These are phyloP conservation scores for Ceratonia siliqua DNA, from an alignment of 306 rosid species.

Conservation along the genomic window DNA sequence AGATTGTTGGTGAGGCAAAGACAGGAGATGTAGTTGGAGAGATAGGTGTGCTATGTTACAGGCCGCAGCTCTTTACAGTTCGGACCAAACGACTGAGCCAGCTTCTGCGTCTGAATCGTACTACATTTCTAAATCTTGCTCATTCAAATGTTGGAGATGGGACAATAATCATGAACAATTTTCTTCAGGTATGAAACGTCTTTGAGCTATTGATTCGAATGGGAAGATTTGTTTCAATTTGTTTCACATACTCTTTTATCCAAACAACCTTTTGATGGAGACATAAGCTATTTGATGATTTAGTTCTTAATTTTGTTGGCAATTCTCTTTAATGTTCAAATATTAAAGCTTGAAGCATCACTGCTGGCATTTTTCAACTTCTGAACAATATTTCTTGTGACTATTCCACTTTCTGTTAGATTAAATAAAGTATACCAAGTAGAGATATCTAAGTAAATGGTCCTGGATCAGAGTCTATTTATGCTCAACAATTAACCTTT, in stretches of 20 bases:
- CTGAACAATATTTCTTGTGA: not conserved
- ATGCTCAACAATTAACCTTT: not conserved
- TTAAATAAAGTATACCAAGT: not conserved
- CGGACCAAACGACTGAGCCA: slow-evolving; percentile 74
- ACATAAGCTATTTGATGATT: too few relatives aligned
- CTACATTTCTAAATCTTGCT: slow-evolving; percentile 55
- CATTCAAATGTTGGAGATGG: slow-evolving; percentile 78
- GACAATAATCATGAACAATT: slow-evolving; percentile 63
- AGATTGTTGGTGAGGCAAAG: slow-evolving; percentile 60
- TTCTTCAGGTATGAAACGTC: slow-evolving; percentile 51
- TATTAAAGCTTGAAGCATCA: not conserved
- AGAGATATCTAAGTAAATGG: not conserved
- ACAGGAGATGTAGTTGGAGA: slow-evolving; percentile 69
- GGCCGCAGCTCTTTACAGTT: slow-evolving; percentile 69
- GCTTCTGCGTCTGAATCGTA: slow-evolving; percentile 69
- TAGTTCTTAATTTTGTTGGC: not conserved
- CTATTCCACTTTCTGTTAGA: not conserved
- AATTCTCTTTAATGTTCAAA: not conserved
- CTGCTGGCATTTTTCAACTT: not conserved
- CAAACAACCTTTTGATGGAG: not conserved
- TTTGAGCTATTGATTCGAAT: not conserved
- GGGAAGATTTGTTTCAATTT: not conserved
- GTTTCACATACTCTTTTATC: not conserved
- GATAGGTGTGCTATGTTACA: slow-evolving; percentile 75
- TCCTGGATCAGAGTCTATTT: not conserved